phyloP scores from a whole-genome alignment of 768 basidiomycete species.

The Tricholoma matsutake region DNA sequence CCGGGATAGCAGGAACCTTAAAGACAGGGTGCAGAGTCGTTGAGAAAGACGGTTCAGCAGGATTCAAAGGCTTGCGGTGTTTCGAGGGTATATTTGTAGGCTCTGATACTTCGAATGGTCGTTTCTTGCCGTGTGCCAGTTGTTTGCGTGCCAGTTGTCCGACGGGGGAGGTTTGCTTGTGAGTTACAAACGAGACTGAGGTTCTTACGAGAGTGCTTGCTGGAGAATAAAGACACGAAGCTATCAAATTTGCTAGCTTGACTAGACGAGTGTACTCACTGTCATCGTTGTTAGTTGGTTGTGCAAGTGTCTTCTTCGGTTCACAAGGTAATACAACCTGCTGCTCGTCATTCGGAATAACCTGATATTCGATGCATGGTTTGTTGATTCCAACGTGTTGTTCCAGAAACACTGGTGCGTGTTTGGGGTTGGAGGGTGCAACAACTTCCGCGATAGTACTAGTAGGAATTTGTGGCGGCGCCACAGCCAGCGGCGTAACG shows the following conservation, averaged over 20 bases:
- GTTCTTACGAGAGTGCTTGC: not conserved
- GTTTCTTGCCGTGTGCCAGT: not conserved
- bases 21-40: not conserved
- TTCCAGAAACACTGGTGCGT: not conserved
- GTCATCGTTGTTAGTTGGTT: not conserved
- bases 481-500: not conserved
- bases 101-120: not conserved
- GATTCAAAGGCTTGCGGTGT: not conserved
- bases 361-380: not conserved
- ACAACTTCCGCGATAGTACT: not conserved
- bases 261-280: not conserved
- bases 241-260: not conserved
- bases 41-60: not conserved
- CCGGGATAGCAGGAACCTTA: not conserved
- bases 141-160: not conserved
- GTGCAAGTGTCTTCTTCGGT: not conserved
- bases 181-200: not conserved
- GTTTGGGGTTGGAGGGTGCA: not conserved
- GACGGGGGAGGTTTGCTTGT: not conserved
- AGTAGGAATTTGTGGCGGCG: not conserved
- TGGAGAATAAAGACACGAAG: not conserved
- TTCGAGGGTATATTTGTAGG: not conserved
- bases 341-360: not conserved
- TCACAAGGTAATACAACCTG: not conserved
- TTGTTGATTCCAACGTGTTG: not conserved